phyloP scores from a whole-genome alignment of 768 basidiomycete genomes.

The Agaricus subrufescens region DNA sequence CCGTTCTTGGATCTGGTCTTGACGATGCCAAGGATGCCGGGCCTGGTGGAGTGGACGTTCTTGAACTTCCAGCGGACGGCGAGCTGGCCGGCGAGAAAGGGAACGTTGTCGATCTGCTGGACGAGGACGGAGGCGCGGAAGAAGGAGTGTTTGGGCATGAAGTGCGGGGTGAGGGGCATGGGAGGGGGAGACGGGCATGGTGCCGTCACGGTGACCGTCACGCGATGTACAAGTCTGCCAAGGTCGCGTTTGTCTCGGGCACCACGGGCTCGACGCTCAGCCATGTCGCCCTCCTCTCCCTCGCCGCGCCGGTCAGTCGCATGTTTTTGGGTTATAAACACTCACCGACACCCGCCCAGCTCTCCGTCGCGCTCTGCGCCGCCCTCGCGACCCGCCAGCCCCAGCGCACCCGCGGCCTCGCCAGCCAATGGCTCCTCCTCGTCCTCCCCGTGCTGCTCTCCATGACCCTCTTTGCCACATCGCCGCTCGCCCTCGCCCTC shows the following conservation, averaged over 20 bases:
- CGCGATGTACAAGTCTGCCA: constrained; percentile 61
- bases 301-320: constrained; percentile 26
- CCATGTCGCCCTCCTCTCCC: constrained; percentile 66
- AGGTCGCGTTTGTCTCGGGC: constrained; percentile 80
- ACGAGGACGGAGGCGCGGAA: constrained; percentile 59
- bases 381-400: constrained; percentile 47
- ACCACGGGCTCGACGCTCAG: constrained; percentile 64
- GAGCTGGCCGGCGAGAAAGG: constrained; percentile 68
- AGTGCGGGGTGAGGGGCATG: constrained; percentile 43
- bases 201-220: neutral
- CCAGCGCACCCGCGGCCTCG: constrained; percentile 30
- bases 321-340: neutral
- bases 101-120: constrained; percentile 68
- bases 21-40: constrained; percentile 9
- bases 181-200: too few relatives aligned
- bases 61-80: constrained; percentile 70
- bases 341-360: constrained; percentile 32
- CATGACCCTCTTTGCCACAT: constrained; percentile 69
- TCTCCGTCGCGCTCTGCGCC: constrained; percentile 68
- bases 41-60: constrained; percentile 21
- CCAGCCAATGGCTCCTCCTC: constrained; percentile 58
- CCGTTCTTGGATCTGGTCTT: constrained; percentile 12
- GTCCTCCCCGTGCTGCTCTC: constrained; percentile 76
- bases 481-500: constrained; percentile 47
- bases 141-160: constrained; percentile 60